A percentile compares a stretch with the other conserved stretches of the same genome.
Evolutionary conservation across 2,329 filamentous ascomycete genomes (phyloP).

Genomic region (Samsoniella hepiali): DNA sequence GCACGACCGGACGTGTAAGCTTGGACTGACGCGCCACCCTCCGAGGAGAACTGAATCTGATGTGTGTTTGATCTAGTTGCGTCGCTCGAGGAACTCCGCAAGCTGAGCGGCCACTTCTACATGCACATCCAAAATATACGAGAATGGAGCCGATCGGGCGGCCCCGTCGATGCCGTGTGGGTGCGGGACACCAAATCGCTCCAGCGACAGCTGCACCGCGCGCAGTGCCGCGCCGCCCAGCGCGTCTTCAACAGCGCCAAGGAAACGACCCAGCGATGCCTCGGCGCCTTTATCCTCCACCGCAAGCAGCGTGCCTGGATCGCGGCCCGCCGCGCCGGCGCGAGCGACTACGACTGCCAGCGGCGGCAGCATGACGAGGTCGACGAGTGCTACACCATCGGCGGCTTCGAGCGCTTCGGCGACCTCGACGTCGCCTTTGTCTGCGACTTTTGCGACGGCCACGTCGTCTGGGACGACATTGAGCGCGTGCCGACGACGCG

Average conservation of each 20-base stretch:
- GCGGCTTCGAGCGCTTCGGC: conserved; percentile 55
- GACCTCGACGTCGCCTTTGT: conserved; percentile 55
- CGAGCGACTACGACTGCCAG: conserved; percentile 35
- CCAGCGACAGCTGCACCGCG: conserved; percentile 51
- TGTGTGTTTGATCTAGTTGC: conserved; percentile 37
- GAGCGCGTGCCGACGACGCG: conserved; percentile 49
- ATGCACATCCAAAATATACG: conserved; percentile 49
- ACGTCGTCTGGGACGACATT: conserved; percentile 57
- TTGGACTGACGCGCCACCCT: too few relatives aligned
- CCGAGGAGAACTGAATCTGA: background rate
- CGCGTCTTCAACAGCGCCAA: conserved; percentile 54
- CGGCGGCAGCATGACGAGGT: conserved; percentile 47
- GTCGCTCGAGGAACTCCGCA: conserved; percentile 49
- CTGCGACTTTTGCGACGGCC: conserved; percentile 61
- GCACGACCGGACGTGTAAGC: conserved; percentile 52
- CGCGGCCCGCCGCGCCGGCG: conserved; percentile 19
- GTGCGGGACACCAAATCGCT: conserved; percentile 49
- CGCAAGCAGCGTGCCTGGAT: conserved; percentile 44
- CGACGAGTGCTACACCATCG: conserved; percentile 48
- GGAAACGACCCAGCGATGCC: conserved; percentile 47
- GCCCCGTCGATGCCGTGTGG: conserved; percentile 56
- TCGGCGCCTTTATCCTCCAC: conserved; percentile 55
- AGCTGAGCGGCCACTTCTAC: conserved; percentile 44
- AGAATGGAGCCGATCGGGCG: conserved; percentile 53
- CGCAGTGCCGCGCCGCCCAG: conserved; percentile 55